These are phyloP conservation scores for Colletotrichum siamense DNA, from an alignment of 2,329 filamentous ascomycete species.

Conservation along the genomic window DNA sequence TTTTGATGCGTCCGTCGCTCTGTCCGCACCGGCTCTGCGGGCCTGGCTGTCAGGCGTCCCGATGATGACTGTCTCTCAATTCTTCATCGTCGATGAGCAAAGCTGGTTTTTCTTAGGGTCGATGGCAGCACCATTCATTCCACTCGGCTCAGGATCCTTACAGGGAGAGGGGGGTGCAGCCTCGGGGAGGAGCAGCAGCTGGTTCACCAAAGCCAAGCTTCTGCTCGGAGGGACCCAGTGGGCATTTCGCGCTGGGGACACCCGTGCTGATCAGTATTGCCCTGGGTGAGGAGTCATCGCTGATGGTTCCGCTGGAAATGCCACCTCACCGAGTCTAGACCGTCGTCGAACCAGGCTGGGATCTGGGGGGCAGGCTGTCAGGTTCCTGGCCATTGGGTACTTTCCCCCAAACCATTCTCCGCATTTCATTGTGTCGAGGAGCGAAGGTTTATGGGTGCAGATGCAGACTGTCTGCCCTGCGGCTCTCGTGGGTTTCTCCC, in stretches of 20 bases:
- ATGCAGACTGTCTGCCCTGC: neutral
- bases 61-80: neutral
- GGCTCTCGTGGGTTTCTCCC: neutral
- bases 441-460: neutral
- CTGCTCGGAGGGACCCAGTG: neutral
- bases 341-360: neutral
- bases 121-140: neutral
- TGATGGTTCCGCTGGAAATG: neutral
- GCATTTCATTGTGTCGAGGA: neutral
- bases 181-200: neutral
- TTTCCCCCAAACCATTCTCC: neutral
- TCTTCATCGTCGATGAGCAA: neutral
- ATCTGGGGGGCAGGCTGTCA: neutral
- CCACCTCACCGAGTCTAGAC: slow-evolving; percentile 10
- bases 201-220: neutral
- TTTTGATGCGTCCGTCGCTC: neutral
- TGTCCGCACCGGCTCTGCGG: neutral
- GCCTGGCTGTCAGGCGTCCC: neutral
- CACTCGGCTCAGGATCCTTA: neutral
- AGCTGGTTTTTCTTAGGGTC: neutral
- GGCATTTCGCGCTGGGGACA: neutral
- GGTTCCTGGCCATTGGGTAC: neutral
- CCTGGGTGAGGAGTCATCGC: neutral
- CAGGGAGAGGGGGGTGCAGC: slow-evolving; percentile 5
- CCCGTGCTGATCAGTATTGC: neutral